phyloP scores from a whole-genome alignment of 495 filamentous ascomycete genomes.

The Venustampulla echinocandica region DNA sequence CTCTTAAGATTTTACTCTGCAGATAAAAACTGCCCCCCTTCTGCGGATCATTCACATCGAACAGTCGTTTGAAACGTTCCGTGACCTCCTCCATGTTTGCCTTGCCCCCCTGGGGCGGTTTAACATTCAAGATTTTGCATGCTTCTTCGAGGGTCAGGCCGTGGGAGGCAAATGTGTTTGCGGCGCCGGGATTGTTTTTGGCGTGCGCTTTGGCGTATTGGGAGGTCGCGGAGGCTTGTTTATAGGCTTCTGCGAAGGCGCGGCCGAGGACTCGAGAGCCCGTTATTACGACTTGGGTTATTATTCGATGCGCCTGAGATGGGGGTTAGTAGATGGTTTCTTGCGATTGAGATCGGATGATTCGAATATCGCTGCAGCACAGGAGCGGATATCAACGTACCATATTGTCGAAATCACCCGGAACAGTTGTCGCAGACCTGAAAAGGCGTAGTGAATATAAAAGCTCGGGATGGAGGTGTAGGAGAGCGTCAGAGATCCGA shows the following conservation, averaged over 20 bases:
- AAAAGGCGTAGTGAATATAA: no score
- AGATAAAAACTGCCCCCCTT: constrained; percentile 97
- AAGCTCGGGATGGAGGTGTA: no score
- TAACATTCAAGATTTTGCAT: constrained; percentile 95
- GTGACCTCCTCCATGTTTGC: constrained; percentile 67
- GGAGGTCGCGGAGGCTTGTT: constrained; percentile 77
- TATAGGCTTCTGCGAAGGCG: constrained; percentile 85
- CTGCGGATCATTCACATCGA: constrained; percentile 86
- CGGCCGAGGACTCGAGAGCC: constrained; percentile 87
- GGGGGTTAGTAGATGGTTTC: constrained; percentile 11
- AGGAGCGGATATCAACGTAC: constrained; percentile 5
- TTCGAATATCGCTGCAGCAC: background rate
- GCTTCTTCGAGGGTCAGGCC: constrained; percentile 91
- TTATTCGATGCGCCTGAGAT: constrained; percentile 80
- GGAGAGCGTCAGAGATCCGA: no score
- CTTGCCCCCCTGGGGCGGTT: constrained; percentile 72
- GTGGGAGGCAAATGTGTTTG: constrained; percentile 44
- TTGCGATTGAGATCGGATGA: background rate
- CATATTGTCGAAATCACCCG: constrained; percentile 11
- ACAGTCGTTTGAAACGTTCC: constrained; percentile 87
- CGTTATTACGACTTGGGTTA: constrained; percentile 85
- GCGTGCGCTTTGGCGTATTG: constrained; percentile 67
- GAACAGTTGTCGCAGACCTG: background rate
- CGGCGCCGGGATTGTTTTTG: constrained; percentile 37
- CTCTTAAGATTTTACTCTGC: constrained; percentile 90